These are phyloP conservation scores for Cryptococcus floricola DNA, from an alignment of 1,284 basidiomycete genomes.

Conservation along the genomic window DNA sequence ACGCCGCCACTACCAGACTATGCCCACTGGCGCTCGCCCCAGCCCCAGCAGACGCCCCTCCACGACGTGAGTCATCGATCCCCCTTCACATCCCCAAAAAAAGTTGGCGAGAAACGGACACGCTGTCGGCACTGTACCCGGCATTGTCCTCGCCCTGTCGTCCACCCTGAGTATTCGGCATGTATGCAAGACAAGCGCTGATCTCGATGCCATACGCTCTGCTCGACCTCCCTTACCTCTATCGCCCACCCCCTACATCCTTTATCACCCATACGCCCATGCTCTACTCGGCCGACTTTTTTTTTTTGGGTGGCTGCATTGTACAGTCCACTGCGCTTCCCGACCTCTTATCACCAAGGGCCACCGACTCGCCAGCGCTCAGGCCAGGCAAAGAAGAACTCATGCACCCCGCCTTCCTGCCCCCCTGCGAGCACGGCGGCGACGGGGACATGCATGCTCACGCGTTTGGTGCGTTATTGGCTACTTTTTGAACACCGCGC, in stretches of 20 bases:
- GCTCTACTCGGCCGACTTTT: conserved; percentile 3
- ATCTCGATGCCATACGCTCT: background rate
- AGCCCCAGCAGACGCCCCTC: conserved; percentile 25
- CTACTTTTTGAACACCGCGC: background rate
- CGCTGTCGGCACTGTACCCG: background rate
- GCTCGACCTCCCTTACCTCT: background rate
- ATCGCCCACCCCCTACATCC: background rate
- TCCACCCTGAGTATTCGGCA: background rate
- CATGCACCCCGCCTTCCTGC: conserved; percentile 41
- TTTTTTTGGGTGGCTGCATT: background rate
- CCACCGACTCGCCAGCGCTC: conserved; percentile 9
- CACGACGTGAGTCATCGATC: conserved; percentile 21
- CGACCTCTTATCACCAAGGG: conserved; percentile 12
- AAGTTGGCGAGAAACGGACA: background rate
- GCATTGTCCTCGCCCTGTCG: background rate
- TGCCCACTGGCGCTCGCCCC: conserved; percentile 28
- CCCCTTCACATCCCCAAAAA: background rate
- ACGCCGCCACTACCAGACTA: conserved; percentile 4
- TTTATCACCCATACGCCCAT: background rate
- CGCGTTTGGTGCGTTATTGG: conserved; percentile 38
- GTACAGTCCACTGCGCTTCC: conserved; percentile 10
- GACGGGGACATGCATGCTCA: conserved; percentile 46
- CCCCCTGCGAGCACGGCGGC: conserved; percentile 40
- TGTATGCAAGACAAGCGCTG: background rate
- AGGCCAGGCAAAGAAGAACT: conserved; percentile 24